Percentiles rank a stretch among this genome's conserved stretches.
Conservation (phyloP, 176 grass and related monocot species). For the Avena eriantha region DNA sequence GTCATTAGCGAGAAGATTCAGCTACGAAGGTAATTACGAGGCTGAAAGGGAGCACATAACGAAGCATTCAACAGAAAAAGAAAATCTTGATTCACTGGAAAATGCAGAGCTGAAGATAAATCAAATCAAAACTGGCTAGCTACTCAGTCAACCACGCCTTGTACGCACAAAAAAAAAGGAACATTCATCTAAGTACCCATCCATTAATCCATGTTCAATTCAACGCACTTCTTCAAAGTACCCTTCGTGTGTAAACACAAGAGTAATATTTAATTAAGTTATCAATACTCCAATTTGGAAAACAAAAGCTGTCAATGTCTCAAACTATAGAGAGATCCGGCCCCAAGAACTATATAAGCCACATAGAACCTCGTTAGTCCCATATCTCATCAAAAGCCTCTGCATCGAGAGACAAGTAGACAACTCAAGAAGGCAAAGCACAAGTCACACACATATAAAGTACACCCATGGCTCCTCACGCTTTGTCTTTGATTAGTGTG, state of each 20-base stretch:
- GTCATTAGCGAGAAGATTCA: constrained; percentile 4
- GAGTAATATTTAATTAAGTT: not conserved
- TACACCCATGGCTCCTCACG: not conserved
- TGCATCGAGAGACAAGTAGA: not conserved
- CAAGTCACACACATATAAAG: not conserved
- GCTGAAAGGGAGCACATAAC: not conserved
- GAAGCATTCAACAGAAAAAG: not conserved
- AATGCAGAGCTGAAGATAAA: not conserved
- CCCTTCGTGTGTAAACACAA: not conserved
- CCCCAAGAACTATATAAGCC: constrained; percentile 22
- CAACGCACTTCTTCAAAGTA: not conserved
- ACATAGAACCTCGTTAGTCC: not conserved
- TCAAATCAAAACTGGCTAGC: not conserved
- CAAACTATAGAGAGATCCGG: not conserved
- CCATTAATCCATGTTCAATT: not conserved
- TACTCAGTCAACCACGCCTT: not conserved
- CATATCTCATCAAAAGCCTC: not conserved
- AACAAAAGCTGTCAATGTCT: not conserved
- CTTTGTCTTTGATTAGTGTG: not conserved
- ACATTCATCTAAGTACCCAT: not conserved
- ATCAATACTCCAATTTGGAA: not conserved
- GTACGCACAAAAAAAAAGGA: not conserved
- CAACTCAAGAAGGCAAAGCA: not conserved
- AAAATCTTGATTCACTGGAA: too few relatives aligned
- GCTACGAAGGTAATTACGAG: not conserved